Conservation (phyloP, 1,284 basidiomycete species). For the Ganoderma sinense region DNA sequence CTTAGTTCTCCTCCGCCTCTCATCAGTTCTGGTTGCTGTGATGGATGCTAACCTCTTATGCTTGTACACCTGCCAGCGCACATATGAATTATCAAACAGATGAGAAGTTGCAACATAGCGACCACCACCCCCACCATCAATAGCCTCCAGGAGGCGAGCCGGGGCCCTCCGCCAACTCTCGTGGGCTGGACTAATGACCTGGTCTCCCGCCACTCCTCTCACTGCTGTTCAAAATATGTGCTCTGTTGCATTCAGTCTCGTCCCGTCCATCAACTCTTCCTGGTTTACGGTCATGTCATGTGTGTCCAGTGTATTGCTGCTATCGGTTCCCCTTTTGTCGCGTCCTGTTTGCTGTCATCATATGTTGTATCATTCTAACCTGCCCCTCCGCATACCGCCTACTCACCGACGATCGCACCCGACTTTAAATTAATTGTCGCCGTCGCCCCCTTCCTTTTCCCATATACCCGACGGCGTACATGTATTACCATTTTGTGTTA, state of each 20-base stretch:
- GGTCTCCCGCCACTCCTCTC: not conserved
- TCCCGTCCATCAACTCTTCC: not conserved
- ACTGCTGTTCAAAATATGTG: not conserved
- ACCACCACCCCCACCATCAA: not conserved
- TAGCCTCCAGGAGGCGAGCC: not conserved
- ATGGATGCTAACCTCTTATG: not conserved
- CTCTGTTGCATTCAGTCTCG: not conserved
- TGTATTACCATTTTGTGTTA: slow-evolving; percentile 11
- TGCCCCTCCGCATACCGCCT: not conserved
- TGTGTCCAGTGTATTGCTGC: slow-evolving; percentile 12
- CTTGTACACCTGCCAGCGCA: slow-evolving; percentile 1
- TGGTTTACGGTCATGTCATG: not conserved
- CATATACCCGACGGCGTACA: slow-evolving; percentile 7
- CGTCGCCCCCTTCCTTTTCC: not conserved
- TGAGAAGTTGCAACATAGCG: slow-evolving; percentile 4
- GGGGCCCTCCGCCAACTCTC: not conserved
- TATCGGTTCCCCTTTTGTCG: slow-evolving; percentile 8
- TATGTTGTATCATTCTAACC: slow-evolving; percentile 11
- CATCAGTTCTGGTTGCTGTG: not conserved
- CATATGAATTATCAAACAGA: slow-evolving; percentile 15
- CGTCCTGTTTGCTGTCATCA: slow-evolving; percentile 14
- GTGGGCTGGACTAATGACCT: not conserved
- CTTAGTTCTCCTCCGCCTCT: not conserved
- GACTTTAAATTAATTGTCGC: not conserved
- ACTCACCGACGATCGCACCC: not conserved